These are phyloP conservation scores for Ulota crispa DNA, from an alignment of 225 moss, liverwort and hornwort genomes.

Conservation along the genomic window DNA sequence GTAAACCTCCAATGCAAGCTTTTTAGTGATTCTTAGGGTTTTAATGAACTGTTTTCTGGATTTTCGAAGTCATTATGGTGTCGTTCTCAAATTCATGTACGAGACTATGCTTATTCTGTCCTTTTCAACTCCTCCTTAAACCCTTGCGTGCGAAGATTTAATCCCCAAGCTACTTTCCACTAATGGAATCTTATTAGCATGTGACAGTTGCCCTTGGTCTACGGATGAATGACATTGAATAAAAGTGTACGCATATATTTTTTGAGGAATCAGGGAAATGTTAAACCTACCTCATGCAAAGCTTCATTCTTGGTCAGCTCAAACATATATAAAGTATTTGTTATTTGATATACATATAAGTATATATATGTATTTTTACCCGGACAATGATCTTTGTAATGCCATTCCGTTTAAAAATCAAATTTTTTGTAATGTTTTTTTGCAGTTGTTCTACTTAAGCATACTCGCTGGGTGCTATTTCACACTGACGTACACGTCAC, in stretches of 20 bases:
- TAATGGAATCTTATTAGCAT: background rate
- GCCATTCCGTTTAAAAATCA: background rate
- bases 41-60: background rate
- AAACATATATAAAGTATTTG: background rate
- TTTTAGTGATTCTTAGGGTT: background rate
- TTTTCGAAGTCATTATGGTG: background rate
- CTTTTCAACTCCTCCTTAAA: background rate
- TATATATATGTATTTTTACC: background rate
- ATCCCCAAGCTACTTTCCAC: background rate
- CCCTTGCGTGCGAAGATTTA: background rate
- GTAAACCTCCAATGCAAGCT: background rate
- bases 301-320: too few relatives aligned
- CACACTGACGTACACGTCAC: constrained; percentile 69
- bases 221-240: background rate
- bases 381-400: background rate
- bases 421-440: constrained; percentile 12
- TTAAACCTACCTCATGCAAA: background rate
- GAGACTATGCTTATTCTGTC: background rate
- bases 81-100: background rate
- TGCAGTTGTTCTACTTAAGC: constrained; percentile 89
- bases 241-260: background rate
- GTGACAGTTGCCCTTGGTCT: background rate
- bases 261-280: background rate
- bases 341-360: background rate
- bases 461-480: constrained; percentile 83